These are phyloP conservation scores for Sporothrix protearum DNA, from an alignment of 2,329 filamentous ascomycete species.

Conservation along the genomic window DNA sequence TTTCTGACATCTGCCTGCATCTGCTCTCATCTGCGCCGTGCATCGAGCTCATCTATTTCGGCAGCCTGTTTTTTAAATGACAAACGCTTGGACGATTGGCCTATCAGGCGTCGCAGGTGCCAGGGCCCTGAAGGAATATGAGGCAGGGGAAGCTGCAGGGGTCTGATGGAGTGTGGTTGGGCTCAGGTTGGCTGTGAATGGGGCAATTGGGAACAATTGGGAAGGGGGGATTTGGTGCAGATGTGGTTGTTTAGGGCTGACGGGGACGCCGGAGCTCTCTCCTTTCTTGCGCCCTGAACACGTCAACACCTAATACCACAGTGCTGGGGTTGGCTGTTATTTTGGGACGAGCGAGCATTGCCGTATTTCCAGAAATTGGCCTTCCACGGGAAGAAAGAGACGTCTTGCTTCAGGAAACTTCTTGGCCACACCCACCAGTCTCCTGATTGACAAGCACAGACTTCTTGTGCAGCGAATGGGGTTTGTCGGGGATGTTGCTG, in stretches of 20 bases:
- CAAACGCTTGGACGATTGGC: constrained; percentile 15
- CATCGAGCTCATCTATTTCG: not conserved
- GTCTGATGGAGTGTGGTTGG: not conserved
- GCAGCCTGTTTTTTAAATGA: constrained; percentile 16
- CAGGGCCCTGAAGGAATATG: not conserved
- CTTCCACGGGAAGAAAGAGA: constrained; percentile 3
- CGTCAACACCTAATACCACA: not conserved
- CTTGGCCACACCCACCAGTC: not conserved
- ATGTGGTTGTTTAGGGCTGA: constrained; percentile 20
- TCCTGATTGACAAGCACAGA: constrained; percentile 8
- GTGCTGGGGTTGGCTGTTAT: not conserved
- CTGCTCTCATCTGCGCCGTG: not conserved
- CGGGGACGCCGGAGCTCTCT: constrained; percentile 16
- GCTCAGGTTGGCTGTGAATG: not conserved
- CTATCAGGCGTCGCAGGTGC: constrained; percentile 11
- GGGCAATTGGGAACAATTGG: not conserved
- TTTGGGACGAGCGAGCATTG: constrained; percentile 7
- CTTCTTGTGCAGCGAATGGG: constrained; percentile 5
- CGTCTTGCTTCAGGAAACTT: not conserved
- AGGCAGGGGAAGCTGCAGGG: constrained; percentile 2
- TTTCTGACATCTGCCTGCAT: not conserved
- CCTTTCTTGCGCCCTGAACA: constrained; percentile 7
- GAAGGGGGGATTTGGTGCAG: not conserved
- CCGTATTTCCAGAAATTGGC: constrained; percentile 1
- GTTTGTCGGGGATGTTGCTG: constrained; percentile 3